Conservation (phyloP, 2,329 filamentous ascomycete species). For the Alternaria ethzedia region DNA sequence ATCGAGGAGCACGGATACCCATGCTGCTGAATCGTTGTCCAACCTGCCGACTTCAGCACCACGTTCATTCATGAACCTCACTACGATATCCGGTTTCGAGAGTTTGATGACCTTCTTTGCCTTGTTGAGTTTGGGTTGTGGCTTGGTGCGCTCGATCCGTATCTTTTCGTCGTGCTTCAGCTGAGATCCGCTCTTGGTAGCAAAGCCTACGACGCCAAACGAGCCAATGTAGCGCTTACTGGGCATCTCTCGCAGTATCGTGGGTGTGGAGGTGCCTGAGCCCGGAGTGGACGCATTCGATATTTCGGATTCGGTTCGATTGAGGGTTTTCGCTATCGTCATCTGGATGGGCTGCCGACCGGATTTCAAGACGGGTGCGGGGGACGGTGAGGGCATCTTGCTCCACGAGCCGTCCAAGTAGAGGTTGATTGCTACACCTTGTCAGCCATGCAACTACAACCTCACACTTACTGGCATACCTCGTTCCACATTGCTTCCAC, state of each 20-base stretch:
- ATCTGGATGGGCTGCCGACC: slow-evolving; percentile 28
- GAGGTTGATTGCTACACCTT: slow-evolving; percentile 62
- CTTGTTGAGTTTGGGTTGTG: slow-evolving; percentile 59
- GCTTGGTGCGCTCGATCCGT: slow-evolving; percentile 83
- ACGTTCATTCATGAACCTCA: slow-evolving; percentile 81
- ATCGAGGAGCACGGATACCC: slow-evolving; percentile 92
- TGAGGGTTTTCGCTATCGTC: slow-evolving; percentile 30
- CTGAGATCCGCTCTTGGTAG: slow-evolving; percentile 79
- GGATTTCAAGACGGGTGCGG: slow-evolving; percentile 24
- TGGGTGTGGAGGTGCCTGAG: slow-evolving; percentile 27
- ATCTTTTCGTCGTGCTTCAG: slow-evolving; percentile 84
- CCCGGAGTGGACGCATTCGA: slow-evolving; percentile 30
- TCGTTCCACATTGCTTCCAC: slow-evolving; percentile 62
- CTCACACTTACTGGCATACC: slow-evolving; percentile 30
- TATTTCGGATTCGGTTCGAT: slow-evolving; percentile 33
- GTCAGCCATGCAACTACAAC: slow-evolving; percentile 15
- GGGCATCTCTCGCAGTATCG: slow-evolving; percentile 55
- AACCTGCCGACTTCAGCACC: slow-evolving; percentile 87
- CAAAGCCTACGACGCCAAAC: slow-evolving; percentile 91
- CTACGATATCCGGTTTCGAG: slow-evolving; percentile 81
- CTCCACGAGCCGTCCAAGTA: slow-evolving; percentile 71
- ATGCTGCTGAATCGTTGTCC: slow-evolving; percentile 84
- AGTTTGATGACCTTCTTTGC: slow-evolving; percentile 58
- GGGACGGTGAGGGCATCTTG: slow-evolving; percentile 25
- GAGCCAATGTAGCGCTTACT: slow-evolving; percentile 81